Base-by-base conservation (phyloP, 495 filamentous ascomycete genomes). In the Aspergillus biplanus region DNA sequence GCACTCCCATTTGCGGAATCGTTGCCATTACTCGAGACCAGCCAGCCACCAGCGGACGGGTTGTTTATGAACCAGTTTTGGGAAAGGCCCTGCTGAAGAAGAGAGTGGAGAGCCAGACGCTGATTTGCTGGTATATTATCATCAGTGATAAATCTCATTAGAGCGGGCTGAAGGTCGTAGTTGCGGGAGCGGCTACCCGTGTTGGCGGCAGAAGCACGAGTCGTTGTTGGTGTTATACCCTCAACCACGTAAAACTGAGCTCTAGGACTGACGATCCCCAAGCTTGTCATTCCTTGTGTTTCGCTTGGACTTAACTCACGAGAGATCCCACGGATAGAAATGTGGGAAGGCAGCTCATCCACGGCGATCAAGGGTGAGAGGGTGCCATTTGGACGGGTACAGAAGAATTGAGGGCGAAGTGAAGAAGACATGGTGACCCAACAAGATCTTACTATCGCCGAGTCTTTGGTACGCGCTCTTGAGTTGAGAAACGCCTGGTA, bases 281-380 rank as follows among this genome's bases (percentile, higher is more conserved):
- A 67, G 57, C 74, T 78, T n/a, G 69, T 78, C 80, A 84, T 83
- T 35, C 76, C 78, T 16, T 76, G 67, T 13, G 78, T 81, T 2
- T 82, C 77, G 39, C 64, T 64, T 5, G 70, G 39, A 50, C 67
- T 68, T 12, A 83, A 50, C 6, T 27, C 63, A 31, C 76, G 73
- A 27, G 77, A 61, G 11, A 78, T 66, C 7, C 74, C 80, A 34
- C 65, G 69, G 34, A 85, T 69, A 0, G 59, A 50, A 46, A 83
- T 42, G 9, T 66, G 60, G 6, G 73, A 48, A 0, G 86, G 86
- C 5, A 91, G 72, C 73, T 90, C 84, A 65, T 92, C 90, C 0
- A 86, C 80, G 0, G 87, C 85, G 39, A 92, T 74, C 11, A 93
- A 78, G 0, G 87, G 86, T 12, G 87, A 88, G 58, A 84, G 74